Evolutionary conservation across 108 stramenopile species (phyloP), one percentile per base, ranked within the genome.

Genomic region (Fragilariopsis cylindrus): DNA sequence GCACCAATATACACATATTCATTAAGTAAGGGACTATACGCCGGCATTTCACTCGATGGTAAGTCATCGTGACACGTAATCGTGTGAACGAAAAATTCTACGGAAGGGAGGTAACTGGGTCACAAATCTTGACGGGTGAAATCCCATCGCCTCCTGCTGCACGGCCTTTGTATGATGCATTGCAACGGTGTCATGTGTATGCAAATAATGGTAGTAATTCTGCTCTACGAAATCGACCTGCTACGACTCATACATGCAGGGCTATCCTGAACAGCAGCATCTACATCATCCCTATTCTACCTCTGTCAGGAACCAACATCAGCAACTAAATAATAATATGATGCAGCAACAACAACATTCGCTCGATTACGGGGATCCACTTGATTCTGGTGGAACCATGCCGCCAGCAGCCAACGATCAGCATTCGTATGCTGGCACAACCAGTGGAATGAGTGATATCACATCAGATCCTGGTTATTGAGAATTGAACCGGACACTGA

Each of bases 11-110:
- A 97, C 77, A 94, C 96, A n/a, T 96, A 99, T 75, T 82, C 81
- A 54, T 81, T 96, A 30, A 88, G 88, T 60, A 92, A 97, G 71
- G 98, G 98, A 15, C 70, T 99, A 16, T 99, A 98, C 73, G 96
- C 92, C 0, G 98, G 98, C 3, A 79, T 97, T 40, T 93, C 95
- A 12, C 71, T 99, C 60, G 97, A 97, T 80, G 98, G 97, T 4
- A 88, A 21, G 76, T 97, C 16, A 87, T 98, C 63, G 69, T 86
- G 30, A 65, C 92, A 7, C 82, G 98, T 13, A 77, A 96, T 43
- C 83, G 97, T 47, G 95, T 99, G 50, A 99, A 98, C 79, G 90
- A 96, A 78, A 93, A 87, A 57, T 99, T 99, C 81, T 99, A 99
- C 76, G 98, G 98, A 16, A 70, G 82, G 11, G 45, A 76, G 7